A percentile compares a stretch with the other conserved stretches of the same genome.
Conservation (phyloP, 73 alveolate species). For the Paramecium sonneborni region DNA sequence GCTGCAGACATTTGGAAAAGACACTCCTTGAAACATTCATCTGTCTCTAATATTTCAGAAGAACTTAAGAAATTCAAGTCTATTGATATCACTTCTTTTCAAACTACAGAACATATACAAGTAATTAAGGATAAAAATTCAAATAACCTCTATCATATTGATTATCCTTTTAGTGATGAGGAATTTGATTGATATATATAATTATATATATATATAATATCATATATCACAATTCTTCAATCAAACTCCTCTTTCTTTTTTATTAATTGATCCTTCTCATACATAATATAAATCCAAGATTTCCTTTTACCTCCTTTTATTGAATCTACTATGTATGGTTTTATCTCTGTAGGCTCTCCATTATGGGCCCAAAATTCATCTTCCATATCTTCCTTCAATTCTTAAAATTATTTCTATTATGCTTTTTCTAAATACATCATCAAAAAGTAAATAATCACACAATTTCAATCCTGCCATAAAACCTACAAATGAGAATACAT, state of each 20-base stretch:
- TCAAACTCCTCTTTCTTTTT: conserved; percentile 68
- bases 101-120: neutral
- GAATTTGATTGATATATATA: neutral
- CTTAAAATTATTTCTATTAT: conserved; percentile 15
- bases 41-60: neutral
- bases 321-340: conserved; percentile 63
- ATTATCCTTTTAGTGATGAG: conserved; percentile 28
- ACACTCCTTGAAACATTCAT: neutral
- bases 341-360: conserved; percentile 60
- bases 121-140: neutral
- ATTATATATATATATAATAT: neutral
- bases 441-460: conserved; percentile 43
- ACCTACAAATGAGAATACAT: conserved; percentile 40
- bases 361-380: conserved; percentile 69
- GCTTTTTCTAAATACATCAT: conserved; percentile 26
- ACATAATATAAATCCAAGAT: conserved; percentile 69
- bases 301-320: conserved; percentile 50
- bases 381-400: conserved; percentile 58
- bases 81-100: neutral
- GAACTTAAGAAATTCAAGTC: conserved; percentile 34
- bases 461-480: conserved; percentile 48
- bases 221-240: conserved; percentile 38
- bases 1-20: conserved; percentile 50
- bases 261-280: conserved; percentile 59
- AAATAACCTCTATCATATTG: neutral